These are phyloP conservation scores for Funneliformis mosseae DNA, from an alignment of 192 early-diverging fungal species.

Conservation along the genomic window DNA sequence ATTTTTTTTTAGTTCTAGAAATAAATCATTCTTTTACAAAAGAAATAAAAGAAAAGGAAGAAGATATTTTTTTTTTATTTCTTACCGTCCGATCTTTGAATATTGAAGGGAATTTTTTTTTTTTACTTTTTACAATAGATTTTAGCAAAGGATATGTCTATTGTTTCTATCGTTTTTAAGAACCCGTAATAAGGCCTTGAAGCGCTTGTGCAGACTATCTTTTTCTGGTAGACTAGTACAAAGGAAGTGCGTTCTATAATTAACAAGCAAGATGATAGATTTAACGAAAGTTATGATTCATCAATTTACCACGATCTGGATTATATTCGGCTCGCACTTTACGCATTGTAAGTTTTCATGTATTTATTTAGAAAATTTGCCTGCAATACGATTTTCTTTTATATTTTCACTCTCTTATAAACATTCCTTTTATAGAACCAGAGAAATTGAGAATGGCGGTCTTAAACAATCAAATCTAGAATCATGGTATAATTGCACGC, in stretches of 20 bases:
- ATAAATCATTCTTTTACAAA: too few relatives aligned
- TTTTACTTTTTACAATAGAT: background rate
- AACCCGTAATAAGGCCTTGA: background rate
- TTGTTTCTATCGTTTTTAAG: background rate
- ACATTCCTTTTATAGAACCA: conserved; percentile 18
- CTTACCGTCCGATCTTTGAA: too few relatives aligned
- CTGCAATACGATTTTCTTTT: too few relatives aligned
- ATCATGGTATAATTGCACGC: conserved; percentile 32
- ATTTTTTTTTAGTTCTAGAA: too few relatives aligned
- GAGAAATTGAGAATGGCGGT: conserved; percentile 29
- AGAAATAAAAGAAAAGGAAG: too few relatives aligned
- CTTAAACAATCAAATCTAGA: conserved; percentile 27
- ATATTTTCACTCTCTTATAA: background rate
- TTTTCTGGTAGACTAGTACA: too few relatives aligned
- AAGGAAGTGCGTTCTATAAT: background rate
- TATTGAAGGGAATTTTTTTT: background rate
- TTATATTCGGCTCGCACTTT: background rate
- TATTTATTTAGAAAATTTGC: too few relatives aligned
- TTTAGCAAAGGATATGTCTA: background rate
- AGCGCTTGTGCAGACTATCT: too few relatives aligned
- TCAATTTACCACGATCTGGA: background rate
- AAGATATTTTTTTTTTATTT: too few relatives aligned
- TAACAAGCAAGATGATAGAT: background rate
- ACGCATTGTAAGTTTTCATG: conserved; percentile 9
- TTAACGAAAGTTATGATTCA: background rate